These are phyloP conservation scores for Dactylellina sp. DNA, from an alignment of 2,329 filamentous ascomycete species.

Conservation along the genomic window DNA sequence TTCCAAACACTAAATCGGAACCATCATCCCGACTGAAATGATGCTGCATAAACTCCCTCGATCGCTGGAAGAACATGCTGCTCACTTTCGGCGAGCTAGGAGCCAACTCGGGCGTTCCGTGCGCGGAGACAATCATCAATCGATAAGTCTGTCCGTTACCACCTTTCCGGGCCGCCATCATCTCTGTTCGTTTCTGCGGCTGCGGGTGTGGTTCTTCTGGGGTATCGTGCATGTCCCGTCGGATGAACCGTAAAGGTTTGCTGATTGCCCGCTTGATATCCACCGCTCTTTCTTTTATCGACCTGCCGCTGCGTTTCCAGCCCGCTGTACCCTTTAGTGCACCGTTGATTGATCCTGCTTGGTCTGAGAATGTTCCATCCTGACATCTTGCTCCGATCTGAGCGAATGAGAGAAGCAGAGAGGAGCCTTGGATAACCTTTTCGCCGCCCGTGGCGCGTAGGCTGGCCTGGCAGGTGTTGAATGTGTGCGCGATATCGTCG, in stretches of 20 bases:
- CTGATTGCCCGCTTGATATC: conserved; percentile 22
- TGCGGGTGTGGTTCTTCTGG: conserved; percentile 1
- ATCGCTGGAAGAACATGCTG: conserved; percentile 47
- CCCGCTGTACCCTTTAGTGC: conserved; percentile 24
- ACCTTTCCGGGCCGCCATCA: conserved; percentile 47
- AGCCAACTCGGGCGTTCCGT: conserved; percentile 26
- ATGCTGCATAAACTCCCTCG: conserved; percentile 47
- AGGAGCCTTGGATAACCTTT: conserved; percentile 34
- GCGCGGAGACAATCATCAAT: conserved; percentile 40
- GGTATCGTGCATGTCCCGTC: conserved; percentile 23
- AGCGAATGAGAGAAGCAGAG: conserved; percentile 35
- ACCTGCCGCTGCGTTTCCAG: conserved; percentile 33
- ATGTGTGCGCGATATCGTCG: conserved; percentile 38
- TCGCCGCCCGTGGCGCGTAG: conserved; percentile 36
- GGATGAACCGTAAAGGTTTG: conserved; percentile 2
- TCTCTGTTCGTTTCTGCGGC: conserved; percentile 13
- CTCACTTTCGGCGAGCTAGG: conserved; percentile 29
- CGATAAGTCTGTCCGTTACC: conserved; percentile 35
- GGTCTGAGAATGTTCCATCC: conserved; percentile 36
- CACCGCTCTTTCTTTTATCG: conserved; percentile 17
- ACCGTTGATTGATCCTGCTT: conserved; percentile 17
- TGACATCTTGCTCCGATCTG: conserved; percentile 50
- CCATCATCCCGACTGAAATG: conserved; percentile 37
- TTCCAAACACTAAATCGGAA: conserved; percentile 50
- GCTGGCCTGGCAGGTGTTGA: conserved; percentile 24